Evolutionary conservation across 768 basidiomycete species (phyloP), one percentile per base, ranked within the genome.

Genomic region (Trametes sanguinea): DNA sequence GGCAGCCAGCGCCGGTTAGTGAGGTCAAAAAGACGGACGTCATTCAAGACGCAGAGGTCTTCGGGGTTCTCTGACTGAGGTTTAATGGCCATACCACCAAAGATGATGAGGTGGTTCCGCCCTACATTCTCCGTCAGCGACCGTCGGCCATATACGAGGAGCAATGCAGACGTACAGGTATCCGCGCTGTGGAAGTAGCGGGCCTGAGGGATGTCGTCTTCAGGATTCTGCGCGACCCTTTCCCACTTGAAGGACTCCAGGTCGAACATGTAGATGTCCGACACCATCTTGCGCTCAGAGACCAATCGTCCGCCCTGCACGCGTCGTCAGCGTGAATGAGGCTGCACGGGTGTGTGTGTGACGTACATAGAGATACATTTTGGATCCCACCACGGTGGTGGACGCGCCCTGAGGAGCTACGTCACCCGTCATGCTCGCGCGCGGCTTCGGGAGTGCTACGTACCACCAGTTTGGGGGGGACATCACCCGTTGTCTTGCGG

Each of bases 171-270:
- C 84, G 68, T 72, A 88, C 91, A 96, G 59, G 87, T 76, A 75
- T 97, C 94, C 11, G 92, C 85, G 63, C 90, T 93, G 76, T 99
- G 97, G 72, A 99, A 99, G 73, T 99, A 99, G 44, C 97, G 86
- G 29, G 94, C 84, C 50, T 84, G 81, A 0, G 96, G 95, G 9
- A 87, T 77, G 51, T 87, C 82, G 67, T 91, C 89, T 58, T 88
- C 89, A 1, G 81, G 77, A 55, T 78, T 79, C 16, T 84, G 79
- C 1, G 76, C 74, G 8, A 95, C 71, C 70, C 80, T 86, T 67
- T 88, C 83, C 97, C 97, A 99, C 10, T 78, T 75, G 69, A 90
- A 88, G 2, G 88, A 86, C 57, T 86, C 80, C 65, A 98, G 78
- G 77, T 98, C 90, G 73, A 98, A 94, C 42, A 86, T 80, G 76